phyloP scores from a whole-genome alignment of 257 asterid species.

The Jacaranda mimosifolia region DNA sequence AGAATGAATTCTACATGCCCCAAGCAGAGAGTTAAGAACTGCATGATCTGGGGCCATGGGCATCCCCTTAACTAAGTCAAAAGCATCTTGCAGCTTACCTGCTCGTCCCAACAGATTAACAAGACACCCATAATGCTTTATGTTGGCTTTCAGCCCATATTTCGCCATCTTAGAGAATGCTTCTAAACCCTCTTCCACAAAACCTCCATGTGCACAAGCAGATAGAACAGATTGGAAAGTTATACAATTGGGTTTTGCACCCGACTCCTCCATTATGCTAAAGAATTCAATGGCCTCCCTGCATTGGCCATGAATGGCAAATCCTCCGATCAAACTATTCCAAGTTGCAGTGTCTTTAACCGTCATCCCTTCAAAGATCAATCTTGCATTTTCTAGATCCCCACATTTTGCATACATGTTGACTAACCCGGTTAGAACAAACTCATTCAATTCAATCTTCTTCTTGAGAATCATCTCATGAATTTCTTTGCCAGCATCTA shows the following conservation, averaged over 20 bases:
- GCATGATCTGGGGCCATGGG: slow-evolving; percentile 64
- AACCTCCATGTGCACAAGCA: slow-evolving; percentile 87
- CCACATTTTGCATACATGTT: slow-evolving; percentile 97
- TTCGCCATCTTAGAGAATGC: slow-evolving; percentile 63
- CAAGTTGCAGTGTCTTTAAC: slow-evolving; percentile 55
- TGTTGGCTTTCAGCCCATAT: slow-evolving; percentile 57
- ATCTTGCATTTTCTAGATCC: slow-evolving; percentile 62
- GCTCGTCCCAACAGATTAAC: slow-evolving; percentile 83
- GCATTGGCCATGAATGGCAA: slow-evolving; percentile 67
- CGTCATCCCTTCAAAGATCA: slow-evolving; percentile 64
- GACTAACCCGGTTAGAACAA: slow-evolving; percentile 69
- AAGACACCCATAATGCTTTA: slow-evolving; percentile 81
- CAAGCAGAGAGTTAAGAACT: slow-evolving; percentile 74
- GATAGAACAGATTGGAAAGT: slow-evolving; percentile 73
- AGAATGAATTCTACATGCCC: slow-evolving; percentile 69
- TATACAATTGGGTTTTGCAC: slow-evolving; percentile 58
- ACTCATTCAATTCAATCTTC: slow-evolving; percentile 56
- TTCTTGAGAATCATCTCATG: slow-evolving; percentile 61
- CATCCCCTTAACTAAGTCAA: slow-evolving; percentile 63
- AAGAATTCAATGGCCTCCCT: slow-evolving; percentile 62
- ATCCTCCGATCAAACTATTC: slow-evolving; percentile 56
- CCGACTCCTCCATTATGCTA: slow-evolving; percentile 56
- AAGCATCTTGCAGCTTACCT: slow-evolving; percentile 73
- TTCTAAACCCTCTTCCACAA: slow-evolving; percentile 72
- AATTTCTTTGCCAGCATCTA: slow-evolving; percentile 65